These are phyloP conservation scores for Samsoniella hepiali DNA, from an alignment of 2,329 filamentous ascomycete species.

Conservation along the genomic window DNA sequence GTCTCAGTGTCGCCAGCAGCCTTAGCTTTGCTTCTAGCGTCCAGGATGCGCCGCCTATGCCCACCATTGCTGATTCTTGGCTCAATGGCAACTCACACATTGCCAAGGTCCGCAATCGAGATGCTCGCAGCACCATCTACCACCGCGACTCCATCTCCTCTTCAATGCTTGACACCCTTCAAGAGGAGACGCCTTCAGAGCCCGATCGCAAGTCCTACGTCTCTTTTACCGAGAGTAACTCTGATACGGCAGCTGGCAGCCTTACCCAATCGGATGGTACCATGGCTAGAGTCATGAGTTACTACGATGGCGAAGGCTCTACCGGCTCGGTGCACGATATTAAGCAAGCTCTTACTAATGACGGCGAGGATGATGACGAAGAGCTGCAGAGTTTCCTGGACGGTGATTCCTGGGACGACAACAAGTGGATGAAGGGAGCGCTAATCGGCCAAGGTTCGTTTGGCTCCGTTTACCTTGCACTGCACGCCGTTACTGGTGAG, in stretches of 20 bases:
- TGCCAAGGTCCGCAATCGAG: conserved; percentile 39
- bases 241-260: conserved; percentile 67
- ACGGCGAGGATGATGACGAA: conserved; percentile 88
- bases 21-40: conserved; percentile 89
- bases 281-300: conserved; percentile 64
- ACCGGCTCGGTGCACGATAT: conserved; percentile 75
- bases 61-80: conserved; percentile 94
- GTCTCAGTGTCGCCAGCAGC: conserved; percentile 90
- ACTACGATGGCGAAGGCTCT: conserved; percentile 77
- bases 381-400: conserved; percentile 87
- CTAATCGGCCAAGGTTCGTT: conserved; percentile 97
- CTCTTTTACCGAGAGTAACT: conserved; percentile 74
- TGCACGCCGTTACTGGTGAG: conserved; percentile 94
- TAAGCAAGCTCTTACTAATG: conserved; percentile 79
- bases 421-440: conserved; percentile 99
- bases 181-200: conserved; percentile 84
- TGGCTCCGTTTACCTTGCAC: conserved; percentile 88
- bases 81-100: conserved; percentile 50
- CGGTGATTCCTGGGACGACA: conserved; percentile 91
- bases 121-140: conserved; percentile 39
- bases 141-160: conserved; percentile 88
- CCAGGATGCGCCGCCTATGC: conserved; percentile 89
- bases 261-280: conserved; percentile 76
- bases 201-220: conserved; percentile 94
- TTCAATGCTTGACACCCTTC: conserved; percentile 81